Evolutionary conservation across 1,284 basidiomycete species (phyloP), one percentile per base, ranked within the genome.

Genomic region (Papiliotrema laurentii): DNA sequence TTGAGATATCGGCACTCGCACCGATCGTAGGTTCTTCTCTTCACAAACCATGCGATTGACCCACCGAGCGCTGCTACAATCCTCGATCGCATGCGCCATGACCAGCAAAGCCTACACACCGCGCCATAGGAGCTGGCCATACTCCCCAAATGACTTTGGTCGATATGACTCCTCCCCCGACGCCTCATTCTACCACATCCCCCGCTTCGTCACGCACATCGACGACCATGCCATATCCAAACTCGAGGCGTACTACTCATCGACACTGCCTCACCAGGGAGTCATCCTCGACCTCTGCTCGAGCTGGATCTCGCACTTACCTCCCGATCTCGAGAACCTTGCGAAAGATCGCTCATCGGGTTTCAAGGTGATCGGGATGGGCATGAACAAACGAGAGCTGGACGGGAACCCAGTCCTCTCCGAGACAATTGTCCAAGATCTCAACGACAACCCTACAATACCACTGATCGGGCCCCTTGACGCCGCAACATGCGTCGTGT

Each of bases 301-400:
- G 4, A 63, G 60, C 36, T 68, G 66, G 66, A 57, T 68, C 39
- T 61, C 58, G 22, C 63, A 66, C 54, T 51, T 63, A 16, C 65
- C 65, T 3, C 50, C 52, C 16, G 49, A 55, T n/a, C 38, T 53
- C 2, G 51, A 49, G 21, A 22, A 52, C 14, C 36, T 54, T 7
- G 43, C 60, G 16, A n/a, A n/a, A n/a, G n/a, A n/a, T n/a, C n/a
- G n/a, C n/a, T n/a, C n/a, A n/a, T n/a, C n/a, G n/a, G n/a, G n/a
- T n/a, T n/a, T n/a, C n/a, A n/a, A n/a, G n/a, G 57, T 68, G 10
- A 49, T 64, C 2, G 65, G 65, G 2, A 36, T 68, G 22, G 66
- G 66, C 16, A 64, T 68, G 62, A 68, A 64, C 48, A 35, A 43
- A 25, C 42, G 43, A 5, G 66, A 68, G 37, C 47, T 68, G 13